Percentiles rank a stretch among this genome's conserved stretches.
Evolutionary conservation across 345 rosid genomes (phyloP).

Genomic region (Ceriops decandra): DNA sequence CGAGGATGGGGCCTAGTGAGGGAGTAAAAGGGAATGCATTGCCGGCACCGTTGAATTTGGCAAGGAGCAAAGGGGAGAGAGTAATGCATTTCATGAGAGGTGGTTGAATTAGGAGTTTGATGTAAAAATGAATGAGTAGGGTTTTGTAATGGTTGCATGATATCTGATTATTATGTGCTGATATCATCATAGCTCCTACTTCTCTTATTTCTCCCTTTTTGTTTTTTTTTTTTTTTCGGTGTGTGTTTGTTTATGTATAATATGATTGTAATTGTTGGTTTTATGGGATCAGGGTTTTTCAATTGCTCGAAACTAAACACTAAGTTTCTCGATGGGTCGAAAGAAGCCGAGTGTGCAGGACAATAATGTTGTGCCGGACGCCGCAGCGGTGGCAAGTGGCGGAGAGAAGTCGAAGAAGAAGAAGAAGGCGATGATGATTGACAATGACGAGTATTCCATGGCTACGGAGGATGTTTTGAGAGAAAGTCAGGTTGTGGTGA

Average conservation of each 20-base stretch:
- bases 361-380: constrained; percentile 30
- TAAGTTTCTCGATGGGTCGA: constrained; percentile 46
- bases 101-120: too few species aligned
- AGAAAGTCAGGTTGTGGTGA: too few species aligned
- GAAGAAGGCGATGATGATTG: constrained; percentile 36
- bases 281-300: too few species aligned
- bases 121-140: too few species aligned
- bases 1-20: constrained; percentile 52
- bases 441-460: constrained; percentile 73
- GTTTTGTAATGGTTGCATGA: too few species aligned
- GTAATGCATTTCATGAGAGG: not conserved
- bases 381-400: constrained; percentile 28
- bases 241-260: not conserved
- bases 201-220: not conserved
- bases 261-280: too few species aligned
- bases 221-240: not conserved
- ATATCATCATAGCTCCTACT: too few species aligned
- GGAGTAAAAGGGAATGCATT: constrained; percentile 72
- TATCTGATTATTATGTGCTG: too few species aligned
- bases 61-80: constrained; percentile 45
- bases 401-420: constrained; percentile 76
- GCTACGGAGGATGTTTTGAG: constrained; percentile 35
- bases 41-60: constrained; percentile 65
- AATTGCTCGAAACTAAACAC: constrained; percentile 12
- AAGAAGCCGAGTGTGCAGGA: constrained; percentile 61